These are phyloP conservation scores for Anaeramoeba flamelloides DNA, from an alignment of 78 protist species.

Conservation along the genomic window DNA sequence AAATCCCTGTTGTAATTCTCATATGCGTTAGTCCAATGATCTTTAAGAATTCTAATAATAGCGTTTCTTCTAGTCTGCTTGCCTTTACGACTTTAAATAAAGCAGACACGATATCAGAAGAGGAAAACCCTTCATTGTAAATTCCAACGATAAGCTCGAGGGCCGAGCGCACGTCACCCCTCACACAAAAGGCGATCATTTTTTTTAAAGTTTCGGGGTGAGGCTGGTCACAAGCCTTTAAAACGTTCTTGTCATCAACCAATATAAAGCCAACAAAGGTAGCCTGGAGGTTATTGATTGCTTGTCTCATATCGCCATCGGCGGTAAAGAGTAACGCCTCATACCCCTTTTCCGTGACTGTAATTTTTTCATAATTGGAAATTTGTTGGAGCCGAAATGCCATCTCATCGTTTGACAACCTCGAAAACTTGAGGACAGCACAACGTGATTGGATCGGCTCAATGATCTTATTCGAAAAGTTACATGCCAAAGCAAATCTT, in stretches of 20 bases:
- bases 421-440: conserved; percentile 69
- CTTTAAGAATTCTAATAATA: conserved; percentile 13
- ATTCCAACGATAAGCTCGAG: background rate
- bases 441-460: conserved; percentile 91
- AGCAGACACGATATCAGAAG: conserved; percentile 53
- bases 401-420: conserved; percentile 48
- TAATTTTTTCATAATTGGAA: conserved; percentile 8
- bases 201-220: conserved; percentile 64
- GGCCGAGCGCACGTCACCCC: conserved; percentile 29
- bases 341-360: conserved; percentile 49
- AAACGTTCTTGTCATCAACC: conserved; percentile 62
- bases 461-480: conserved; percentile 68
- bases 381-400: no score
- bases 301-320: conserved; percentile 86
- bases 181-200: conserved; percentile 22
- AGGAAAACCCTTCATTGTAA: conserved; percentile 58
- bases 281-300: conserved; percentile 81
- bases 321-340: conserved; percentile 79
- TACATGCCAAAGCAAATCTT: conserved; percentile 94
- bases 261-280: conserved; percentile 73
- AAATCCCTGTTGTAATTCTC: conserved; percentile 60
- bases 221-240: conserved; percentile 85
- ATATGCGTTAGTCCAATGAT: conserved; percentile 63
- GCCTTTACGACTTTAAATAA: conserved; percentile 41
- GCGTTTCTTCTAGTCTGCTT: background rate